A percentile compares a stretch with the other conserved stretches of the same genome.
These are phyloP conservation scores for Fusarium verrucosum DNA, from an alignment of 2,329 filamentous ascomycete genomes.

Conservation along the genomic window DNA sequence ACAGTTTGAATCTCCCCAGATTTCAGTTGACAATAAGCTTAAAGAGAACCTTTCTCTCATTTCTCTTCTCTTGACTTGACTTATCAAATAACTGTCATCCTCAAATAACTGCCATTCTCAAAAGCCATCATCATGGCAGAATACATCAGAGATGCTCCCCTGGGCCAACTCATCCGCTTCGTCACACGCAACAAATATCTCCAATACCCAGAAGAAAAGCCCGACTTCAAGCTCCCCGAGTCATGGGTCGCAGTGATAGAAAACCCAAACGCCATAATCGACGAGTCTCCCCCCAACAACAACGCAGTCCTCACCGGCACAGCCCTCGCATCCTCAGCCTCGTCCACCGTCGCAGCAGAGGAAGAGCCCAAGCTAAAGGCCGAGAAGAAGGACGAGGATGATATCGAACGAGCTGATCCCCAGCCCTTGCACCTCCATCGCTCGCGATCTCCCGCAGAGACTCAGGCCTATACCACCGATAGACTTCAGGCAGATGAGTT, in stretches of 20 bases:
- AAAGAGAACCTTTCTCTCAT: background rate
- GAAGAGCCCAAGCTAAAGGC: constrained; percentile 18
- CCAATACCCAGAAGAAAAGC: constrained; percentile 67
- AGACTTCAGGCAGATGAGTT: constrained; percentile 47
- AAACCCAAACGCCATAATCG: constrained; percentile 40
- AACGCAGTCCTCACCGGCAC: constrained; percentile 20
- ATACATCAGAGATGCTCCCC: constrained; percentile 62
- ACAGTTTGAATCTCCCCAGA: background rate
- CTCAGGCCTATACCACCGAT: constrained; percentile 31
- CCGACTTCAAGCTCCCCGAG: constrained; percentile 62
- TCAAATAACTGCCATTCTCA: background rate
- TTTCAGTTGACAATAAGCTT: constrained; percentile 4
- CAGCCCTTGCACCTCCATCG: constrained; percentile 32
- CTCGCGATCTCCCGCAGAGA: constrained; percentile 40
- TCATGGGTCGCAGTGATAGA: constrained; percentile 51
- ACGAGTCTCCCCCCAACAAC: constrained; percentile 17
- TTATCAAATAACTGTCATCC: background rate
- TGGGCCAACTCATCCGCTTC: constrained; percentile 67
- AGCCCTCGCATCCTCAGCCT: constrained; percentile 35
- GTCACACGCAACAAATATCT: constrained; percentile 62
- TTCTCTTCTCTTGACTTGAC: background rate
- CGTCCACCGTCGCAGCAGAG: constrained; percentile 37
- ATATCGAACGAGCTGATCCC: constrained; percentile 16
- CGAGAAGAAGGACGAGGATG: constrained; percentile 25
- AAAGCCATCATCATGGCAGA: constrained; percentile 45